Percentiles rank a stretch among this genome's conserved stretches.
Conservation (phyloP, 495 filamentous ascomycete genomes). For the Neurospora terricola region DNA sequence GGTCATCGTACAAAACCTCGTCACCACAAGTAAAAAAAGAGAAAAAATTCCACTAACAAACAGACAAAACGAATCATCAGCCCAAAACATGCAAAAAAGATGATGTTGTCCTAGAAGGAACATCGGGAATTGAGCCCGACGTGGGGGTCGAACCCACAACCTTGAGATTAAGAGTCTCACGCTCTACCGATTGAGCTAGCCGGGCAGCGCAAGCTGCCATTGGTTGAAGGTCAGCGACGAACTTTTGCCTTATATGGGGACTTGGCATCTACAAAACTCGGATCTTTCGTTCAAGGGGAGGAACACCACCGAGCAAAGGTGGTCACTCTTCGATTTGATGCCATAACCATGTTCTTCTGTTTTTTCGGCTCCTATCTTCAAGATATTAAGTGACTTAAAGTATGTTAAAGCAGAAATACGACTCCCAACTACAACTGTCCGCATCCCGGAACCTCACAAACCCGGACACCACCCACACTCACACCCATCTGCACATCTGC, state of each 20-base stretch:
- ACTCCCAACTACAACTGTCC: not conserved
- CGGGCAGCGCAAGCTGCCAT: constrained; percentile 1
- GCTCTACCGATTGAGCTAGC: constrained; percentile 69
- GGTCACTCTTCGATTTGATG: no score
- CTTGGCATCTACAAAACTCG: no score
- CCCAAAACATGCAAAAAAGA: not conserved
- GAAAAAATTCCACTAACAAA: not conserved
- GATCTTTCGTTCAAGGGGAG: no score
- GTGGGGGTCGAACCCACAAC: not conserved
- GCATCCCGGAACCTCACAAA: not conserved
- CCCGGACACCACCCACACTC: not conserved
- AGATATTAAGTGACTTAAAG: no score
- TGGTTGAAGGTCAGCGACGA: not conserved
- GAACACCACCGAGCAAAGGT: no score
- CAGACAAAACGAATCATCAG: not conserved
- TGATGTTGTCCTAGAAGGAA: not conserved
- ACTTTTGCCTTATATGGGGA: not conserved
- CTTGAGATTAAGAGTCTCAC: constrained; percentile 54
- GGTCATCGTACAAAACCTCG: not conserved
- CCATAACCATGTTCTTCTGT: no score
- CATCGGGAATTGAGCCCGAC: not conserved
- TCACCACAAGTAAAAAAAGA: not conserved
- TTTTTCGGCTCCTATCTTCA: no score
- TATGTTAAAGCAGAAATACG: no score
- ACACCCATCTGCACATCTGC: not conserved